These are phyloP conservation scores for Capsella rubella DNA, from an alignment of 441 rosid genomes.

Conservation along the genomic window DNA sequence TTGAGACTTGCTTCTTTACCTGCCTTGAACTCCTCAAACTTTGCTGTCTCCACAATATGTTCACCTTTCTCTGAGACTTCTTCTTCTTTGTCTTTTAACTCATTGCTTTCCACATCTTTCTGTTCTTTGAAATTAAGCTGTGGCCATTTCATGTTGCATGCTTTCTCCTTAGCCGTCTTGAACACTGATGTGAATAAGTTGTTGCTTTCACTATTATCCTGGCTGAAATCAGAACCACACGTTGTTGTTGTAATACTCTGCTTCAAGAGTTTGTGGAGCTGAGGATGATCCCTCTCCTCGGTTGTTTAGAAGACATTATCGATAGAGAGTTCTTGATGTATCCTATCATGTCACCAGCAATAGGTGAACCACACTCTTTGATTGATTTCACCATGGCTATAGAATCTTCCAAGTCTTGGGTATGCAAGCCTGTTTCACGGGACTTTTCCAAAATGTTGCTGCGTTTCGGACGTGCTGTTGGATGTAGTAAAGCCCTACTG, in stretches of 20 bases:
- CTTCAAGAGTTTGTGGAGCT: constrained; percentile 58
- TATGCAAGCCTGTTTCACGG: constrained; percentile 68
- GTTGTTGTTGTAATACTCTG: constrained; percentile 49
- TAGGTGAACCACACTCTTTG: constrained; percentile 78
- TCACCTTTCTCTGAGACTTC: constrained; percentile 46
- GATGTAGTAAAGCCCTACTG: constrained; percentile 90
- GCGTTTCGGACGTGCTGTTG: constrained; percentile 89
- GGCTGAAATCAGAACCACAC: constrained; percentile 47
- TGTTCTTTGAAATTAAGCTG: constrained; percentile 62
- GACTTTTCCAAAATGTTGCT: constrained; percentile 61
- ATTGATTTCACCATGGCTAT: constrained; percentile 73
- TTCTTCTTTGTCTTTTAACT: constrained; percentile 52
- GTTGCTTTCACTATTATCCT: constrained; percentile 47
- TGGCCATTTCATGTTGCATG: constrained; percentile 76
- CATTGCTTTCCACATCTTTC: constrained; percentile 55
- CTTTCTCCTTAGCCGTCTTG: constrained; percentile 78
- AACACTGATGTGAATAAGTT: constrained; percentile 69
- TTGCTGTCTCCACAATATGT: constrained; percentile 45
- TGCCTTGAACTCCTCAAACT: constrained; percentile 73
- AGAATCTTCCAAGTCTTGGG: constrained; percentile 86
- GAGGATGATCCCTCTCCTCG: constrained; percentile 66
- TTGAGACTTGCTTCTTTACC: constrained; percentile 81
- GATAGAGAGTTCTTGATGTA: constrained; percentile 71
- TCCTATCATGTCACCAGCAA: constrained; percentile 85
- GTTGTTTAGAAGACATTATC: constrained; percentile 70